Evolutionary conservation across 202 grass and related monocot species (phyloP), one percentile per base, ranked within the genome.

Genomic region (Musa balbisiana): DNA sequence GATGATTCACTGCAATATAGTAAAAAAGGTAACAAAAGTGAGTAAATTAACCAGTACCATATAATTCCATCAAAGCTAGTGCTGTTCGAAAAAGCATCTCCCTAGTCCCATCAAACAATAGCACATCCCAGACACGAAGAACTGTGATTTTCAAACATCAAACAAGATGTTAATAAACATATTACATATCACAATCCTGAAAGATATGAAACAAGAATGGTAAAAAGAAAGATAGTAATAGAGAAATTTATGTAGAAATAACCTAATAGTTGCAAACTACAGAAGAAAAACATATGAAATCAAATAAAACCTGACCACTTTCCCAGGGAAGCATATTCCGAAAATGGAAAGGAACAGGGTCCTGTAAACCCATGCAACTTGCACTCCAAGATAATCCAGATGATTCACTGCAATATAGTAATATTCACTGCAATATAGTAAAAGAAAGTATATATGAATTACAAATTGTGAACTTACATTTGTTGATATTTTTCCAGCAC

Each of bases 301-400:
- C 79, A 83, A 81, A 88, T 33, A 82, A 84, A 80, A 81, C 59
- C 91, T 87, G 81, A 99, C 96, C 96, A 72, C 85, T 99, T 92
- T 99, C 96, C 96, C 96, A 99, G 25, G 96, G 96, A 84, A 99
- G 91, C 89, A 99, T 99, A 78, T 99, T 95, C 96, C 87, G 62
- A 92, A 99, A 83, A 99, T 99, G 80, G 96, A 95, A 83, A 99
- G 84, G 80, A 99, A 99, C 96, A 91, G 95, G 74, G 96, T 91
- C 52, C 96, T 91, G 66, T 91, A 87, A 84, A 99, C 91, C 96
- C 96, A 99, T 75, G 96, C 96, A 80, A 95, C 84, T 78, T 99
- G 89, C 60, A 99, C 96, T 50, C 96, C 96, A 25, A 99, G 89
- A 76, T 99, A 99, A 87, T 99, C 91, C 84, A 99, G 79, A 86